These are phyloP conservation scores for Suillus brevipes DNA, from an alignment of 768 basidiomycete genomes.

Conservation along the genomic window DNA sequence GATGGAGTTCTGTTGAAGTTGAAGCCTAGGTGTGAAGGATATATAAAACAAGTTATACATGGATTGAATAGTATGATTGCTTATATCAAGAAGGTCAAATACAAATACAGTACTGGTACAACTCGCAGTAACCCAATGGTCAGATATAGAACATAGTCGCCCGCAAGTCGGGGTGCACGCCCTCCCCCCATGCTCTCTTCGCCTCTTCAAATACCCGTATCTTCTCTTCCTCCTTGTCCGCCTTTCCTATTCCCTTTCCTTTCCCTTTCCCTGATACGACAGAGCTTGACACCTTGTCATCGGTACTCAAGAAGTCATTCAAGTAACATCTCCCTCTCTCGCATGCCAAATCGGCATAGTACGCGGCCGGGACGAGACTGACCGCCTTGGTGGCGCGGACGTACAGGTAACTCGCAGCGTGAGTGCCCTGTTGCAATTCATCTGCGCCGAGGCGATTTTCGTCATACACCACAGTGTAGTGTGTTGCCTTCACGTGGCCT, in stretches of 20 bases:
- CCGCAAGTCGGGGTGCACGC: conserved; percentile 47
- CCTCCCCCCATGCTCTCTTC: conserved; percentile 48
- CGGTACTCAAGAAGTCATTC: conserved; percentile 63
- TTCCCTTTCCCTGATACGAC: conserved; percentile 36
- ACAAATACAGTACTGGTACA: background rate
- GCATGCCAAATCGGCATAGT: conserved; percentile 82
- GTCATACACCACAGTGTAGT: conserved; percentile 80
- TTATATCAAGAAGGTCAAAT: background rate
- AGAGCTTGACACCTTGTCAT: conserved; percentile 46
- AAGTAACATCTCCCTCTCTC: conserved; percentile 77
- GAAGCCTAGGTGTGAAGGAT: background rate
- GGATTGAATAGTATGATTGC: background rate
- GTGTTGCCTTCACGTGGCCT: conserved; percentile 70
- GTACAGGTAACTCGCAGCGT: conserved; percentile 71
- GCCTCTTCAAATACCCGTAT: conserved; percentile 50
- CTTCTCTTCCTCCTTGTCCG: conserved; percentile 35
- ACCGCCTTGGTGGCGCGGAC: conserved; percentile 85
- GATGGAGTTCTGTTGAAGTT: background rate
- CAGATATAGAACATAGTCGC: conserved; percentile 70
- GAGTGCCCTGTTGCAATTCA: conserved; percentile 70
- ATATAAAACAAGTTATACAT: background rate
- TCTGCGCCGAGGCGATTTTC: conserved; percentile 70
- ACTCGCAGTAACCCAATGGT: background rate
- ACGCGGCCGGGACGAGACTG: conserved; percentile 76
- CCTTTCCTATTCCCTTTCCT: conserved; percentile 33